These are phyloP conservation scores for Nemania sp. DNA, from an alignment of 2,329 filamentous ascomycete species.

Conservation along the genomic window DNA sequence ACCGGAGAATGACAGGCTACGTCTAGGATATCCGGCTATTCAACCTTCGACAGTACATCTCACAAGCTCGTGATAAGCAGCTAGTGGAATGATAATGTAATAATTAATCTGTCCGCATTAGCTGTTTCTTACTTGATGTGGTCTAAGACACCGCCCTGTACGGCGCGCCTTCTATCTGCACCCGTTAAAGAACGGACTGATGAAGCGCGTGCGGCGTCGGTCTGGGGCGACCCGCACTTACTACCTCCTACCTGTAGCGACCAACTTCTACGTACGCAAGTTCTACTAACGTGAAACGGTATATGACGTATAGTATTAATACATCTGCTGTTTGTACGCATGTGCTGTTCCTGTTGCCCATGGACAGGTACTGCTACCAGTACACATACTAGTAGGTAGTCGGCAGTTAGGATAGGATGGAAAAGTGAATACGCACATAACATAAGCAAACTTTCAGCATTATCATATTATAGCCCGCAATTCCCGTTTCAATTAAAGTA, in stretches of 20 bases:
- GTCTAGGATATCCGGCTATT: no score
- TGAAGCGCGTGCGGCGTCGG: slow-evolving; percentile 1
- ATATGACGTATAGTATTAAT: slow-evolving; percentile 27
- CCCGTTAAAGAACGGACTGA: not conserved
- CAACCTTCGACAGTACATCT: no score
- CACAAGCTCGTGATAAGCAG: no score
- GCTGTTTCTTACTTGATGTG: no score
- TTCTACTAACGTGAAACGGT: not conserved
- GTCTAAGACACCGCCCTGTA: no score
- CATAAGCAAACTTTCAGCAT: slow-evolving; percentile 5
- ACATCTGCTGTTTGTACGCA: no score
- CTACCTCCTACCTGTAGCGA: slow-evolving; percentile 3
- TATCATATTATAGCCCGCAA: slow-evolving; percentile 5
- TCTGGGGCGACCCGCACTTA: slow-evolving; percentile 18
- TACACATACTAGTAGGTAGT: not conserved
- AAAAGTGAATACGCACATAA: not conserved
- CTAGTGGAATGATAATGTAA: no score
- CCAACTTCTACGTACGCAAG: slow-evolving; percentile 2
- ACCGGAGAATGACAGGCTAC: no score
- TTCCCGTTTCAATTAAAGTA: slow-evolving; percentile 15
- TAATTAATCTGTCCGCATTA: no score
- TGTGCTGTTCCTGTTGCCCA: no score
- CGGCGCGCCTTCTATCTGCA: no score
- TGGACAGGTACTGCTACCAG: no score
- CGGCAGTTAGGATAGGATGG: not conserved